These are phyloP conservation scores for Magnolia kwangsiensis DNA, from an alignment of 164 flowering plant genomes.

Conservation along the genomic window DNA sequence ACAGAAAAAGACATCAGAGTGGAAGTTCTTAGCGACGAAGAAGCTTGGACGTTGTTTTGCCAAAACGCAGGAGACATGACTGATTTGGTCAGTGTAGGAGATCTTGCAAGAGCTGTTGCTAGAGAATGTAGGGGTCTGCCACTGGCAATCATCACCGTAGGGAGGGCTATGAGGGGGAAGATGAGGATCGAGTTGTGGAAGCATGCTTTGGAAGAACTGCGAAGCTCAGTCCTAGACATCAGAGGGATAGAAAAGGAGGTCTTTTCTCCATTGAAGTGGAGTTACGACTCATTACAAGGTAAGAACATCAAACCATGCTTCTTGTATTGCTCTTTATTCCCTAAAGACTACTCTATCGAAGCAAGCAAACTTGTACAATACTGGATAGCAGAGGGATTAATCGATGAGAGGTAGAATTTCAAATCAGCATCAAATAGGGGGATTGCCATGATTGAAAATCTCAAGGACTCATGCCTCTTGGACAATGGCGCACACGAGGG, in stretches of 20 bases:
- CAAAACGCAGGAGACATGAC: background rate
- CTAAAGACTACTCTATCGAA: no score
- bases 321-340: no score
- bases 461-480: no score
- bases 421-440: no score
- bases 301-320: no score
- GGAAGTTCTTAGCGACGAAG: background rate
- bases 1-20: background rate
- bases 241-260: background rate
- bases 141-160: constrained; percentile 6
- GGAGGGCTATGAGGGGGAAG: constrained; percentile 7
- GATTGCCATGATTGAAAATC: no score
- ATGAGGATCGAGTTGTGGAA: background rate
- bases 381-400: no score
- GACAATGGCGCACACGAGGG: no score
- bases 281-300: no score
- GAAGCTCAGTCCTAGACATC: background rate
- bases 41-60: constrained; percentile 6
- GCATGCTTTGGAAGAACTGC: constrained; percentile 3
- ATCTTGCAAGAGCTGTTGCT: constrained; percentile 5
- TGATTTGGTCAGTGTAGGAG: background rate
- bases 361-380: no score
- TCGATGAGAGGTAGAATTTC: no score
- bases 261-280: background rate
- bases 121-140: constrained; percentile 8